Evolutionary conservation across 768 basidiomycete genomes (phyloP), one percentile per base, ranked within the genome.

Genomic region (Lyophyllum shimeji): DNA sequence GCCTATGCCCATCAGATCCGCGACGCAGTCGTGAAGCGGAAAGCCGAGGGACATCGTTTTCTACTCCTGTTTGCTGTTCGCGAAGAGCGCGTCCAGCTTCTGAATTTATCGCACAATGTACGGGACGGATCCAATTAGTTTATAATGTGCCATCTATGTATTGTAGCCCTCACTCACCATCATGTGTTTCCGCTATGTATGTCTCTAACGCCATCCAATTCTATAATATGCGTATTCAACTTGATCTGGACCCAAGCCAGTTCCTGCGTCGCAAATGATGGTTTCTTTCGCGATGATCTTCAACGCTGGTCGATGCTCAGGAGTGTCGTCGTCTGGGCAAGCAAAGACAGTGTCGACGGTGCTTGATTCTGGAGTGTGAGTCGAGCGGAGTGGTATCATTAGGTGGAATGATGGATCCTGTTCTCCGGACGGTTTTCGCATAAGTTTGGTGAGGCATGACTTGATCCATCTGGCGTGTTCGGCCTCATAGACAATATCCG

Each of bases 401-500:
- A 93, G 79, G 61, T 92, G 89, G 67, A 94, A 94, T 1, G 65
- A 58, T 1, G 71, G 57, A 55, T 65, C 63, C 2, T 50, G 43
- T 18, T 42, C 37, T 5, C 17, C 42, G 4, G 54, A 33, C 5
- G 72, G 70, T 45, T 67, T 71, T 40, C 63, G 67, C 6, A 94
- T 78, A 15, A 84, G 74, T 13, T 55, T 72, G 21, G 65, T 66
- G 7, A 91, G 80, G 48, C 87, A 89, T 0, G 67, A 63, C 58
- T 81, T 82, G 60, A 94, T 87, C 88, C 87, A 92, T 0, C 65
- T 46, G 0, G 87, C 86, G 65, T 93, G 91, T 24, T 79, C 69
- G 0, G 82, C 74, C 62, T 93, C 84, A 70, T 94, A 95, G 5
- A 93, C 72, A 55, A 93, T 84, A 63, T 95, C 91, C n/a, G 92